Base-by-base conservation (phyloP, 352 stramenopile species). In the Phytophthora hibernalis region DNA sequence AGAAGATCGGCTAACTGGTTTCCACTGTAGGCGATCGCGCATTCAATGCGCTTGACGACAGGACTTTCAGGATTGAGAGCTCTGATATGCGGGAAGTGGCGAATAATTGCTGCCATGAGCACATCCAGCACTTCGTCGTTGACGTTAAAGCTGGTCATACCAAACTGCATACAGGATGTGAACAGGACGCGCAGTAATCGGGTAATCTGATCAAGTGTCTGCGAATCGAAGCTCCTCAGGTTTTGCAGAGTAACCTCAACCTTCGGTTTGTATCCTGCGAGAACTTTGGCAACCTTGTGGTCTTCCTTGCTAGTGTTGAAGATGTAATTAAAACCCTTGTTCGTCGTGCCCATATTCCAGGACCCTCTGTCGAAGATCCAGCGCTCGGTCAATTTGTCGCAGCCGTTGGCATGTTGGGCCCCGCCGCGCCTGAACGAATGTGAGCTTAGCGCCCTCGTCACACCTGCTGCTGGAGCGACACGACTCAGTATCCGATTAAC, bases 401-500 rank as follows among this genome's bases (percentile, higher is more conserved):
- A 51, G 15, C 58, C 49, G 28, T 60, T 66, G n/a, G 44, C 49
- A 13, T 66, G 59, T 15, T 66, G 49, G 3, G 49, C 38, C 11
- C 49, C 59, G 1, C 38, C 65, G 13, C 66, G 52, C 0, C 59
- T 30, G 43, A 80, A 75, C 0, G 68, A 73, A 16, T 73, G 72
- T 1, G 65, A 77, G 1, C 51, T 73, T 10, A 77, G 43, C 13
- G 33, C 13, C 3, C 42, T 44, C 3, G 52, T 21, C 0, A 75
- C 51, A 5, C 51, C 68, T n/a, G 58, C 58, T 0, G 28, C 40
- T 0, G 1, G 12, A 0, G 20, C 9, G 5, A 80, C 21, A 12
- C 62, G 54, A 7, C 53, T 53, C 1, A 77, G 72, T 7, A 72
- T 11, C 0, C 63, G 48, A n/a, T 77, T 77, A 5, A 75, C 55